Conservation (phyloP, 345 rosid species). For the Acer negundo region DNA sequence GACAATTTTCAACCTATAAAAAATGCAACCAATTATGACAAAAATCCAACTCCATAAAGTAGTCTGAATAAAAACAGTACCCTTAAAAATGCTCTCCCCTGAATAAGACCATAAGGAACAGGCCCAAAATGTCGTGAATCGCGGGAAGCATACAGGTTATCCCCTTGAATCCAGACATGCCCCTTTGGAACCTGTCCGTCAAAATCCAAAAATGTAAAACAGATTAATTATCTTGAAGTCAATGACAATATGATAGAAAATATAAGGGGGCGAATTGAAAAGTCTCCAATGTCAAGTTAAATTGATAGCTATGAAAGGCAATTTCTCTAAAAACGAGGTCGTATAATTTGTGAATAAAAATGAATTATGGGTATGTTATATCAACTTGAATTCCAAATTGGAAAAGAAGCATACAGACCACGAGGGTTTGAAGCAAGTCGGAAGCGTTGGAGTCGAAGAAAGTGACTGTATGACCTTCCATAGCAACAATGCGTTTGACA, state of each 20-base stretch:
- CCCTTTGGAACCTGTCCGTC: slow-evolving; percentile 71
- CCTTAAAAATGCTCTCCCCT: slow-evolving; percentile 72
- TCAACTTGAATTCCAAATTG: too few relatives aligned
- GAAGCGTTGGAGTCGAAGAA: slow-evolving; percentile 45
- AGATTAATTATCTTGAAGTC: neutral
- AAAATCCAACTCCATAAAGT: neutral
- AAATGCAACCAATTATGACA: neutral
- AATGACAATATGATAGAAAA: neutral
- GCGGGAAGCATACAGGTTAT: slow-evolving; percentile 67
- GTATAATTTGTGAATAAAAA: too few relatives aligned
- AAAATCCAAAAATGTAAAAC: neutral
- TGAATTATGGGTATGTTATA: too few relatives aligned
- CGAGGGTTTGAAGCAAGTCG: slow-evolving; percentile 30
- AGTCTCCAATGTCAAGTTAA: neutral
- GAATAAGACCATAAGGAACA: slow-evolving; percentile 73
- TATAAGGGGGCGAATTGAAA: neutral
- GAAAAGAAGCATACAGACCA: slow-evolving; percentile 30
- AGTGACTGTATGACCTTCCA: slow-evolving; percentile 70
- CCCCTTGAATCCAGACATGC: slow-evolving; percentile 93
- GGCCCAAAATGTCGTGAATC: slow-evolving; percentile 84
- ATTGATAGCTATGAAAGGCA: too few relatives aligned
- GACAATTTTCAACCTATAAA: neutral
- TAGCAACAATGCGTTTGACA: slow-evolving; percentile 65
- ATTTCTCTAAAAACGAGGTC: too few relatives aligned
- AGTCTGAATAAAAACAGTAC: slow-evolving; percentile 33